Evolutionary conservation across 1,284 basidiomycete genomes (phyloP).

Genomic region (Cutaneotrichosporon dermatis): DNA sequence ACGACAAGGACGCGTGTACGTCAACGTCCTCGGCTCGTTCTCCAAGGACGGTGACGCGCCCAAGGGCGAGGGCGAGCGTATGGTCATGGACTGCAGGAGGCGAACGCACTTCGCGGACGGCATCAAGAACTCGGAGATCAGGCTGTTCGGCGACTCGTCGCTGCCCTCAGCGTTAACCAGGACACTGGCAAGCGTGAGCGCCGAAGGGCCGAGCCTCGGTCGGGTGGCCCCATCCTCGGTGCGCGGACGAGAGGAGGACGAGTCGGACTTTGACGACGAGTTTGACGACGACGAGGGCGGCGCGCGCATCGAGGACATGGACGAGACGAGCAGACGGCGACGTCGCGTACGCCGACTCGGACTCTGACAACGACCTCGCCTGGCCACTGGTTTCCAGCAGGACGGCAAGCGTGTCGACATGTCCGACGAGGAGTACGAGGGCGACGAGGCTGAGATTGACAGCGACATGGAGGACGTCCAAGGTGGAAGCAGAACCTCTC

Average conservation of each 20-base stretch:
- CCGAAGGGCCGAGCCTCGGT: constrained; percentile 36
- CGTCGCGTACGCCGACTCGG: constrained; percentile 71
- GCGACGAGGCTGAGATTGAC: constrained; percentile 42
- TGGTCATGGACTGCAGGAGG: constrained; percentile 98
- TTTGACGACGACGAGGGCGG: constrained; percentile 36
- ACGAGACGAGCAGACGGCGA: constrained; percentile 40
- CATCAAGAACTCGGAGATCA: constrained; percentile 74
- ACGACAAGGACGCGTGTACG: constrained; percentile 99
- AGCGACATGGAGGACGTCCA: constrained; percentile 55
- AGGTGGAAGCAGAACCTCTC: constrained; percentile 75
- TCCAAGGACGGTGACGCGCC: constrained; percentile 58
- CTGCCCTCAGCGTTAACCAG: constrained; percentile 52
- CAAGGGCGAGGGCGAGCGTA: constrained; percentile 88
- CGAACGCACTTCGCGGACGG: constrained; percentile 73
- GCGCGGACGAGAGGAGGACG: constrained; percentile 38
- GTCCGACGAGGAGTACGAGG: constrained; percentile 41
- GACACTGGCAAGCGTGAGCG: constrained; percentile 24
- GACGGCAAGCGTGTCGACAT: constrained; percentile 49
- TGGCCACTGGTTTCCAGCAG: constrained; percentile 48
- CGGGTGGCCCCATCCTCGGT: constrained; percentile 41
- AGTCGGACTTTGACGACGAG: constrained; percentile 41
- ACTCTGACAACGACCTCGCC: constrained; percentile 55
- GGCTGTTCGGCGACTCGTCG: constrained; percentile 79
- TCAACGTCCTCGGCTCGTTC: constrained; percentile 96
- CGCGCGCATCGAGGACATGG: constrained; percentile 42